Conservation (phyloP, 2,329 filamentous ascomycete genomes). For the Alternaria conjuncta region DNA sequence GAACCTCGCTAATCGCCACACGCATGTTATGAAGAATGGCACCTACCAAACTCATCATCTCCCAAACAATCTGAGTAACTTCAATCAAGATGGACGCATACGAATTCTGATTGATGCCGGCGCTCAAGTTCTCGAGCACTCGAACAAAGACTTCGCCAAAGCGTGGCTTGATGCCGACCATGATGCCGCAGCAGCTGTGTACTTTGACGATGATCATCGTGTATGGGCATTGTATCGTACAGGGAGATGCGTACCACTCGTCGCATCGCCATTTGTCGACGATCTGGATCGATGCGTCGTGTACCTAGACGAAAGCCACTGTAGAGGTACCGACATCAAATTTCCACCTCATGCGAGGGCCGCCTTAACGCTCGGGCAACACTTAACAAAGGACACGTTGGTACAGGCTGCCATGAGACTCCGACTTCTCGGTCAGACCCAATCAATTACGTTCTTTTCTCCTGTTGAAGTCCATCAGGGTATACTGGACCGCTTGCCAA, state of each 20-base stretch:
- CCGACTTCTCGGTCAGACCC: conserved; percentile 63
- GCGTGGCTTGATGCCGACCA: conserved; percentile 59
- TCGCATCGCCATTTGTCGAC: conserved; percentile 63
- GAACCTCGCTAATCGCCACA: conserved; percentile 39
- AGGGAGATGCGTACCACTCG: conserved; percentile 51
- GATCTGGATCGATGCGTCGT: conserved; percentile 61
- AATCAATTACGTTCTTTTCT: conserved; percentile 61
- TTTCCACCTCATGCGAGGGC: conserved; percentile 57
- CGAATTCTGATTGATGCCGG: conserved; percentile 69
- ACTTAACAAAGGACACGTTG: conserved; percentile 66
- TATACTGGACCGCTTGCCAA: conserved; percentile 53
- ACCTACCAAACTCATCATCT: background rate
- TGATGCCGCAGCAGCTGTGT: conserved; percentile 59
- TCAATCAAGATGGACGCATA: conserved; percentile 41
- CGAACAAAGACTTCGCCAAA: conserved; percentile 58
- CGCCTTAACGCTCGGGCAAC: conserved; percentile 63
- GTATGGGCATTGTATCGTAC: conserved; percentile 54
- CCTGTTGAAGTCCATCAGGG: conserved; percentile 68
- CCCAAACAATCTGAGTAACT: background rate
- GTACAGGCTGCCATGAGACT: conserved; percentile 73
- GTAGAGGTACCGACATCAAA: conserved; percentile 66
- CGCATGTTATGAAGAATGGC: background rate
- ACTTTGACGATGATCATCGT: conserved; percentile 58
- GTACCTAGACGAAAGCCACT: conserved; percentile 68
- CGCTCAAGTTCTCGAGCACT: conserved; percentile 68